Evolutionary conservation across 768 basidiomycete genomes (phyloP), one percentile per base, ranked within the genome.

Genomic region (Xanthoconium purpureum): DNA sequence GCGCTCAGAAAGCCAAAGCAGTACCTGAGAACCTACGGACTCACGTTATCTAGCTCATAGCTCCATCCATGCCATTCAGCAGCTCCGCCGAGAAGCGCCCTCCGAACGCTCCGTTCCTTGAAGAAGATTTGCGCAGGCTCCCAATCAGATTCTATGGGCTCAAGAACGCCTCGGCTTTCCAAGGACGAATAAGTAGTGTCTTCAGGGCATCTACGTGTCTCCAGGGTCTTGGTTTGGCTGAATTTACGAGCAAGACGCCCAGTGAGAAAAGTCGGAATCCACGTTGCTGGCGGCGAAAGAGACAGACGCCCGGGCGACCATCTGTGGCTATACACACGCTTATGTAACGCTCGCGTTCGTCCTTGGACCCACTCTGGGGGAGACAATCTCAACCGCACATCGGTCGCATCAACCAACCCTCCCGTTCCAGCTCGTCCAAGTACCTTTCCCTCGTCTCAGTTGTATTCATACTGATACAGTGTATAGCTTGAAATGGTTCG

Each of bases 201-300:
- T 87, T 88, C 32, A 93, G 77, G 3, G 81, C 79, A 2, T 78
- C 70, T 2, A 87, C 78, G 65, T 93, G 91, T 49, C 76, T 70
- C 88, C 90, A 92, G 12, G 91, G 87, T n/a, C 88, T 78, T 14
- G 89, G 80, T 50, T 87, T 77, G 3, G 73, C 64, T 8, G 87
- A 86, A 54, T 79, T 81, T 5, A 83, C 85, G 20, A 91, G 78
- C 1, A 92, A 75, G 32, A 92, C 79, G 32, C 90, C 90, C 0
- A 93, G 74, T 5, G 91, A 89, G 9, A 87, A 87, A 29, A 93
- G 83, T 20, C 87, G 84, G 67, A 87, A 89, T 12, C 91, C 91
- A 45, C 91, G 83, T 57, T 90, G 89, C 15, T 87, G 80, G 3
- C 89, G 77, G 28, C 83, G 79, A 66, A 91, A 94, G 24, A 92